Evolutionary conservation across 2,329 filamentous ascomycete species (phyloP), one percentile per base, ranked within the genome.

Genomic region (Sporothrix inflata): DNA sequence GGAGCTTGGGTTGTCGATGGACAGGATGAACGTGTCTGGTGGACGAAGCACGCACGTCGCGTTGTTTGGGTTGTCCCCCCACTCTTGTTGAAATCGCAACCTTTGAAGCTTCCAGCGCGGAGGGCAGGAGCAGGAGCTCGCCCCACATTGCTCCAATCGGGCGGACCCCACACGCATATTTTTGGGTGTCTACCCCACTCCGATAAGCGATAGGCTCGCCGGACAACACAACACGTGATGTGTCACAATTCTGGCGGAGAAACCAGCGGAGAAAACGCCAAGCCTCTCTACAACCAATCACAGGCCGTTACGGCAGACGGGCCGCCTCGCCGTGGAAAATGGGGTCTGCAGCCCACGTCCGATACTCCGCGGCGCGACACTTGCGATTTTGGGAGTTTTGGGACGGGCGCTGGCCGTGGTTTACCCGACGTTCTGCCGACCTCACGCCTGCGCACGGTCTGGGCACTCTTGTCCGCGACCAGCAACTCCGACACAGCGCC

Each of bases 381-480:
- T 42, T 45, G n/a, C 21, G 12, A 2, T 19, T 65, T 65, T 65
- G 21, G 57, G 60, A 61, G 2, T 19, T 65, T 65, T 65, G 21
- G 57, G 60, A 61, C 57, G 60, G 42, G 9, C 9, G n/a, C 42
- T 47, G 63, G 42, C 61, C 42, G 42, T 11, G 21, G 49, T 42
- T 69, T 55, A 27, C 11, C 66, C 66, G 66, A 69, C n/a, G 49
- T 69, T 69, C 49, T 55, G 30, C 66, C 66, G 49, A 16, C 19
- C 45, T 16, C 24, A 3, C 24, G 27, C 16, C 53, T 57, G 27
- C 30, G 30, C 30, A 34, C 30, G 16, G 12, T 57, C 24, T 34
- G 21, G 57, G 57, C 30, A 5, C 4, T 2, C n/a, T 34, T 27
- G 34, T 45, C 60, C 27, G 38, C 60, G n/a, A 60, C 24, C 11